Conservation (phyloP, 2,329 filamentous ascomycete genomes). For the Neofusicoccum laricinum region DNA sequence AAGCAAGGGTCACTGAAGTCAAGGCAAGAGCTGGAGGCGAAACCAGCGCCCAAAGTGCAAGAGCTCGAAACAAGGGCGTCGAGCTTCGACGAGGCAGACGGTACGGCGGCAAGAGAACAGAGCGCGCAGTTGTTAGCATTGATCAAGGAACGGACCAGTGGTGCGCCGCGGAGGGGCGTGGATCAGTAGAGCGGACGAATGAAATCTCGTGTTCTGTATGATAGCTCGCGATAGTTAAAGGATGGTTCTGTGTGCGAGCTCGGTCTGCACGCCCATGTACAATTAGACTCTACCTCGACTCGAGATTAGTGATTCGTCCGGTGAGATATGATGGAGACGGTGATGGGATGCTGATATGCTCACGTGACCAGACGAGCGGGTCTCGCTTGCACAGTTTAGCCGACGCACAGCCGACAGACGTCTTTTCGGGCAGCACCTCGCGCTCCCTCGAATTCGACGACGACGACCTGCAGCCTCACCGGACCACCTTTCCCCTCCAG, state of each 20-base stretch:
- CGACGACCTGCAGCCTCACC: slow-evolving; percentile 16
- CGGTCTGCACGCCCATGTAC: not conserved
- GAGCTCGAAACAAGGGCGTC: not conserved
- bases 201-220: not conserved
- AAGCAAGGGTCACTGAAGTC: slow-evolving; percentile 3
- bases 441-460: slow-evolving; percentile 4
- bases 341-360: no score
- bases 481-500: not conserved
- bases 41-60: not conserved
- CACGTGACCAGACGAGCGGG: not conserved
- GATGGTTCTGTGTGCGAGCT: not conserved
- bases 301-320: no score
- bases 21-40: not conserved
- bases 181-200: not conserved
- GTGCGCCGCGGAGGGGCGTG: not conserved
- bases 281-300: not conserved
- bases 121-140: not conserved
- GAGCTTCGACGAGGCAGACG: not conserved
- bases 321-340: no score
- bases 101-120: not conserved
- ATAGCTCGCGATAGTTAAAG: not conserved
- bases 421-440: not conserved
- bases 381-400: slow-evolving; percentile 11
- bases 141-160: not conserved
- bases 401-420: slow-evolving; percentile 12